Conservation (phyloP, 78 protist species). For the Parvularia atlantis region DNA sequence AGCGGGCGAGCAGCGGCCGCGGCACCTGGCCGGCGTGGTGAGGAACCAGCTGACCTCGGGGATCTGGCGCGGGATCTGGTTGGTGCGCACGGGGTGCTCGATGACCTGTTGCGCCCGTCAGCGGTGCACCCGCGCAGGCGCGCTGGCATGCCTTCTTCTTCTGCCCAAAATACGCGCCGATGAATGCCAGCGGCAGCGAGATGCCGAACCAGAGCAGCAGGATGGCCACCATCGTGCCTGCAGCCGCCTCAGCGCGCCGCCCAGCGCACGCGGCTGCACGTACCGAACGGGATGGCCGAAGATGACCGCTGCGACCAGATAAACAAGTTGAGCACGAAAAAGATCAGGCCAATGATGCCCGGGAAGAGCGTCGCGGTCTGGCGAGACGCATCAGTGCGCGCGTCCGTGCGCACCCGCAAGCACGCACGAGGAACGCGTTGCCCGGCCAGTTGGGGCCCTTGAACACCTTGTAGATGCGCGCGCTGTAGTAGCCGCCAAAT, state of each 20-base stretch:
- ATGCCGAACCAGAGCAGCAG: constrained; percentile 79
- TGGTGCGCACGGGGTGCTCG: constrained; percentile 65
- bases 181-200: constrained; percentile 83
- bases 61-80: constrained; percentile 82
- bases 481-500: constrained; percentile 72
- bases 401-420: no score
- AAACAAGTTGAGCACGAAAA: constrained; percentile 67
- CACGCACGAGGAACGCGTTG: constrained; percentile 43
- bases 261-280: no score
- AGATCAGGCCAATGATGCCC: constrained; percentile 39
- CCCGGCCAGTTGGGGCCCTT: constrained; percentile 68
- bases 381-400: background rate
- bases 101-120: background rate
- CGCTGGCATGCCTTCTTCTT: constrained; percentile 29
- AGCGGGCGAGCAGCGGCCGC: no score
- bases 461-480: constrained; percentile 59
- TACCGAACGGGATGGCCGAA: constrained; percentile 74
- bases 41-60: background rate
- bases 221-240: constrained; percentile 57
- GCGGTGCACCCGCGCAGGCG: background rate
- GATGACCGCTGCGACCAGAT: constrained; percentile 66
- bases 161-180: constrained; percentile 80
- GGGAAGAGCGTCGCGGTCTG: constrained; percentile 9
- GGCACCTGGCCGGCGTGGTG: constrained; percentile 76
- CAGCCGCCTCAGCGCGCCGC: no score